Conservation (phyloP, 768 basidiomycete species). For the Boletellus emodensis region DNA sequence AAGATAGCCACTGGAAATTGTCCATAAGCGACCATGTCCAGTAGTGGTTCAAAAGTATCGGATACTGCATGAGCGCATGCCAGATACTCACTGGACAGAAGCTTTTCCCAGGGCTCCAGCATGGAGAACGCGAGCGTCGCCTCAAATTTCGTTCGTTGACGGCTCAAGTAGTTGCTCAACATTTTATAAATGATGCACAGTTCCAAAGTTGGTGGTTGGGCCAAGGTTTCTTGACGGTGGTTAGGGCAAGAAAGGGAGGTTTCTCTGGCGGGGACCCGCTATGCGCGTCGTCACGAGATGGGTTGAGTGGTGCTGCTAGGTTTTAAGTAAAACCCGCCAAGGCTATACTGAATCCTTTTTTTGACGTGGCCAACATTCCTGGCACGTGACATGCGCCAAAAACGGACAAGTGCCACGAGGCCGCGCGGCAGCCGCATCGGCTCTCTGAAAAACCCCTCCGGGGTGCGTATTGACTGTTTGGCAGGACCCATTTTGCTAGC, state of each 20-base stretch:
- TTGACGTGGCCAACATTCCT: conserved; percentile 1
- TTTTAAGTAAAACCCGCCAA: conserved; percentile 4
- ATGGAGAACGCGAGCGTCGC: conserved; percentile 57
- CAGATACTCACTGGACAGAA: conserved; percentile 48
- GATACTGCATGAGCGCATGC: not conserved
- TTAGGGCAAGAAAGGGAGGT: not conserved
- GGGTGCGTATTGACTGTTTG: too few species aligned
- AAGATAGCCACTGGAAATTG: conserved; percentile 40
- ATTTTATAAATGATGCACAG: conserved; percentile 20
- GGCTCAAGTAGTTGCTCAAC: conserved; percentile 29
- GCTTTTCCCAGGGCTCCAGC: conserved; percentile 70
- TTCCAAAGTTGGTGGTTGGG: not conserved
- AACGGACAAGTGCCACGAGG: too few species aligned
- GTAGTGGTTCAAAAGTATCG: not conserved
- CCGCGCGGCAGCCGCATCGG: too few species aligned
- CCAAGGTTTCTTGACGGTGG: not conserved
- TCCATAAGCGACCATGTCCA: conserved; percentile 5
- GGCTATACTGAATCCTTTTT: not conserved
- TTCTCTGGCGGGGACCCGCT: not conserved
- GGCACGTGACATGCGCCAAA: conserved; percentile 22
- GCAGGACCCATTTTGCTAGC: too few species aligned
- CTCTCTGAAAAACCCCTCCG: too few species aligned
- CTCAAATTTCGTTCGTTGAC: conserved; percentile 39
- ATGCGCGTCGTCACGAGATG: not conserved
- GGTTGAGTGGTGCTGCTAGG: not conserved